These are phyloP conservation scores for Chlamydomonas sphaeroides DNA, from an alignment of 139 green algal genomes.

Conservation along the genomic window DNA sequence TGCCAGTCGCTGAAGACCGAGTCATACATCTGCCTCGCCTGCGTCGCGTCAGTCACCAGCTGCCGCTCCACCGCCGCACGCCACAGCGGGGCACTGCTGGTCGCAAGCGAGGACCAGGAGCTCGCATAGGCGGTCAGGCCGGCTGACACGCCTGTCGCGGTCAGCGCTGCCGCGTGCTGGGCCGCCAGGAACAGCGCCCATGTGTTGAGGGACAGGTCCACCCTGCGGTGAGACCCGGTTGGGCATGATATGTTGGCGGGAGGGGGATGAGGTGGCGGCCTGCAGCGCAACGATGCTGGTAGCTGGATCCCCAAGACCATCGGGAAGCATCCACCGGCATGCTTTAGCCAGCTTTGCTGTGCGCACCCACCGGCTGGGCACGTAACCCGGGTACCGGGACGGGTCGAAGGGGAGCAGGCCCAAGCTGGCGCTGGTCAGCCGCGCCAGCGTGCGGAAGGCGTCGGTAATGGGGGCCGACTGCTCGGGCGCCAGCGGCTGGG, in stretches of 20 bases:
- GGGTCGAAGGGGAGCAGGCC: conserved; percentile 42
- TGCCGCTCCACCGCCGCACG: conserved; percentile 23
- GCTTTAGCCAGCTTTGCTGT: background rate
- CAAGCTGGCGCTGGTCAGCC: background rate
- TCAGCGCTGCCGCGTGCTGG: background rate
- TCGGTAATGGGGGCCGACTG: background rate
- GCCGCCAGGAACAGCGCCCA: conserved; percentile 51
- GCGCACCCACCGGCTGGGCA: too few relatives aligned
- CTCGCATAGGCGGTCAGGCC: background rate
- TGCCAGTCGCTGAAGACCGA: conserved; percentile 39
- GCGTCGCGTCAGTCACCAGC: conserved; percentile 38
- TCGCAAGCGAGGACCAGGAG: background rate
- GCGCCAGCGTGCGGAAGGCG: background rate
- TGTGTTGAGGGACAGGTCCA: conserved; percentile 50
- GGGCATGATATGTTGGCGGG: background rate
- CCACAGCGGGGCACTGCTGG: conserved; percentile 34
- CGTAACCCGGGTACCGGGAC: background rate
- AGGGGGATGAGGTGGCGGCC: background rate
- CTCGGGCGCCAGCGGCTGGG: background rate
- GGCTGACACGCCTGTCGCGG: background rate
- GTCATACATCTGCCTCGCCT: background rate
- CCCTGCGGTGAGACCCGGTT: background rate
- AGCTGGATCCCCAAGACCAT: too few relatives aligned
- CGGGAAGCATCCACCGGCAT: too few relatives aligned
- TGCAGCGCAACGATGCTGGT: background rate